Conservation (phyloP, 2,329 filamentous ascomycete genomes). For the Ophiostoma populinum region DNA sequence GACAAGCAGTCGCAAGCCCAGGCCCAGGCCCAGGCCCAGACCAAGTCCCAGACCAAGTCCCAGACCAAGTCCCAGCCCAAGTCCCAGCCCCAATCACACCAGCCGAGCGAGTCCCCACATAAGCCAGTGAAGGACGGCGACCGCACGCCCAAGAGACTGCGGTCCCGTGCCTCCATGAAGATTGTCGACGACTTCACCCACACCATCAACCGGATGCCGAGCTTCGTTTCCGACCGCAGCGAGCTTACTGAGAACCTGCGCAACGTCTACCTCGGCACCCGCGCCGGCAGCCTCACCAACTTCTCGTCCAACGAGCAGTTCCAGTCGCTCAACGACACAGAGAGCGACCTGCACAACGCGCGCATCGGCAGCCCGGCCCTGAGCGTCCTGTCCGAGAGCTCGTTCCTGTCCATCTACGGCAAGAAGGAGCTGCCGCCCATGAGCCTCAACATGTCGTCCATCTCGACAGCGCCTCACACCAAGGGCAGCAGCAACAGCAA, state of each 20-base stretch:
- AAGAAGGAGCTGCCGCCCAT: conserved; percentile 16
- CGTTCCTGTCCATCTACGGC: conserved; percentile 48
- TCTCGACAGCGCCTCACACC: neutral
- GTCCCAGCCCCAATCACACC: neutral
- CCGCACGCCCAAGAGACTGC: conserved; percentile 6
- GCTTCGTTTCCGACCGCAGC: conserved; percentile 43
- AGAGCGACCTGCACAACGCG: conserved; percentile 15
- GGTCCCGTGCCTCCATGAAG: conserved; percentile 6
- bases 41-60: neutral
- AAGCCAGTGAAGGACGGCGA: neutral
- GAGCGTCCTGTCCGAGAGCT: conserved; percentile 50
- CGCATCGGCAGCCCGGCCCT: conserved; percentile 39
- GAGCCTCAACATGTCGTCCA: neutral
- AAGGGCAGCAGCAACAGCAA: neutral
- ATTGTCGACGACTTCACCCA: conserved; percentile 17
- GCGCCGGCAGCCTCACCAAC: conserved; percentile 29
- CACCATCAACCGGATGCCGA: conserved; percentile 40
- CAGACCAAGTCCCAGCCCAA: too few relatives aligned
- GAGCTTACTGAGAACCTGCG: conserved; percentile 43
- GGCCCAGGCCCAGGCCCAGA: neutral
- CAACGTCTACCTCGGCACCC: conserved; percentile 36
- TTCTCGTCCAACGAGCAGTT: conserved; percentile 25
- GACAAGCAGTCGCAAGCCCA: too few relatives aligned
- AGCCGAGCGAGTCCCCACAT: neutral
- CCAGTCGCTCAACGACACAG: conserved; percentile 24